Base-by-base conservation (phyloP, 768 basidiomycete species). In the Boletales sp. region DNA sequence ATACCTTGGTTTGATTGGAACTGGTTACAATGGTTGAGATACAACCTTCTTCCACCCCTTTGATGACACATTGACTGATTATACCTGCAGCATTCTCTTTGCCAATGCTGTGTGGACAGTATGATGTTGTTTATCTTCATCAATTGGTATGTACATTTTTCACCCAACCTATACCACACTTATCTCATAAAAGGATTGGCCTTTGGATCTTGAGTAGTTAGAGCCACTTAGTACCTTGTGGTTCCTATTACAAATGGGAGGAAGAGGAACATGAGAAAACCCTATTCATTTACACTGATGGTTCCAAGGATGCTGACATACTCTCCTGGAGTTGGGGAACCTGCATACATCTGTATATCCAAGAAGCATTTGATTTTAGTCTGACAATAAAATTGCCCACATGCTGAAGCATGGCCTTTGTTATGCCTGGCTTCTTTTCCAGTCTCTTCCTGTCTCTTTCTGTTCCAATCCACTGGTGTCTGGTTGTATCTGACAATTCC, bases 301-400 rank as follows among this genome's bases (percentile, higher is more conserved):
- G 50, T 15, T 62, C 70, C 12, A n/a, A n/a, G n/a, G 79, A 80
- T 21, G 59, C 63, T 14, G 74, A 74, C 21, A 73, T 77, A 12
- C 75, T 93, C 18, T 78, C 83, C 8, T 95, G 92, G 91, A 72
- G 72, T 47, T 94, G 92, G 92, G 76, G 81, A 42, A 81, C 86
- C 49, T 73, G 77, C 54, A 88, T 89, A 2, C 75, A 83, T 19
- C 65, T 78, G 55, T 78, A 91, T 39, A 74, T 94, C 21, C 81
- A 84, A 57, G 88, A 89, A 48, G 86, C 86, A 1, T 92, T 82
- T 61, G 87, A 93, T 55, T 86, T 93, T 56, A 94, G 93, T 62
- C 70, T 82, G 36, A 79, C 78, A 14, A 70, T 69, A 32, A 72
- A 70, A 43, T 67, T 65, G 8, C 50, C 59, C 11, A 49, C 65